Conservation (phyloP, 345 rosid species). For the Eucalyptus tenuipes region DNA sequence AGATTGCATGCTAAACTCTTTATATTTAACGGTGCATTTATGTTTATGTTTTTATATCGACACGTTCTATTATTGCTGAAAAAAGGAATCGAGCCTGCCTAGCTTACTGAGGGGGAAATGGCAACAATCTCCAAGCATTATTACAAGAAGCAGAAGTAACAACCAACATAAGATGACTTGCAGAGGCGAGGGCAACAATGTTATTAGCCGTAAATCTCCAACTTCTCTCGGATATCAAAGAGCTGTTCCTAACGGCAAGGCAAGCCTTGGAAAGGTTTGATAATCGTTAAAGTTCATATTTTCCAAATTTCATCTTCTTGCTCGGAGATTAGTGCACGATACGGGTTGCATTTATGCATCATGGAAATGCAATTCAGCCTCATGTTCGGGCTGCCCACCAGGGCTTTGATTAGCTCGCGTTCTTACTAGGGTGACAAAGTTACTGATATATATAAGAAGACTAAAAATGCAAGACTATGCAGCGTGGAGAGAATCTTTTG, state of each 20-base stretch:
- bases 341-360: neutral
- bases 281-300: neutral
- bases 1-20: neutral
- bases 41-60: neutral
- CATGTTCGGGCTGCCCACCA: neutral
- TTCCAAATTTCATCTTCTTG: neutral
- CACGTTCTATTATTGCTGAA: neutral
- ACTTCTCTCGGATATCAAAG: neutral
- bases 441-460: neutral
- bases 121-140: slow-evolving; percentile 29
- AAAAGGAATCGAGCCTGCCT: slow-evolving; percentile 76
- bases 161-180: neutral
- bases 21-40: neutral
- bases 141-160: slow-evolving; percentile 56
- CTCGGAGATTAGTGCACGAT: neutral
- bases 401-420: neutral
- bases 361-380: neutral
- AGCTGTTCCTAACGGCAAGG: neutral
- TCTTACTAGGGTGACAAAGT: neutral
- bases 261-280: neutral
- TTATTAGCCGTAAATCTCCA: neutral
- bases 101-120: slow-evolving; percentile 32
- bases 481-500: neutral
- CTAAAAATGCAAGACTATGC: neutral
- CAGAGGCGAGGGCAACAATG: neutral